Evolutionary conservation across 176 grass and related monocot genomes (phyloP).

Genomic region (Bonia amplexicaulis): DNA sequence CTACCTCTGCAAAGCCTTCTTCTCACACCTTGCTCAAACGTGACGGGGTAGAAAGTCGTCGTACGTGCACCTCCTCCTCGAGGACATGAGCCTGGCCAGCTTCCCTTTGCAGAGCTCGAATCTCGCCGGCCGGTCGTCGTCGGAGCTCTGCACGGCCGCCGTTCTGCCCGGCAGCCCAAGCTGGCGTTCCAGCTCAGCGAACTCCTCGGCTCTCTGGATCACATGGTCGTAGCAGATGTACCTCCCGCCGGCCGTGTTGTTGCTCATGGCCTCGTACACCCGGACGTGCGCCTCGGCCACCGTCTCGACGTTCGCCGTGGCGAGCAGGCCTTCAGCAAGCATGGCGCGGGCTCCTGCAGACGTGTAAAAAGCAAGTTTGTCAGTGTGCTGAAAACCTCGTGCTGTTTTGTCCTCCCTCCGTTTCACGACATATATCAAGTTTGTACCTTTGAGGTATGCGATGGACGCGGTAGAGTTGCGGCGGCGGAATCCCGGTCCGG

Average conservation of each 20-base stretch:
- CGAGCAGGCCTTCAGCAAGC: conserved; percentile 72
- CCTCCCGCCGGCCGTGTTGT: conserved; percentile 64
- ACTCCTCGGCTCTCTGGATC: conserved; percentile 59
- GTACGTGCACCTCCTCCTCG: conserved; percentile 71
- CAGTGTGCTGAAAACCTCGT: not conserved
- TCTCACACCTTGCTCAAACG: conserved; percentile 20
- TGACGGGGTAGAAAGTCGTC: conserved; percentile 56
- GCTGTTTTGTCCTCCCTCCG: not conserved
- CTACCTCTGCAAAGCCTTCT: not conserved
- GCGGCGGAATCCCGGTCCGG: conserved; percentile 70
- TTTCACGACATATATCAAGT: not conserved
- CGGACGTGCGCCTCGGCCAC: conserved; percentile 76
- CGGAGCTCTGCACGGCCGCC: conserved; percentile 7
- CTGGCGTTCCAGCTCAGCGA: conserved; percentile 73
- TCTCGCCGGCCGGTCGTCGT: conserved; percentile 42
- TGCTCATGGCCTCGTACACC: conserved; percentile 76
- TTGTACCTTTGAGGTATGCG: conserved; percentile 84
- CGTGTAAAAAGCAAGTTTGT: not conserved
- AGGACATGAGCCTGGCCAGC: conserved; percentile 55
- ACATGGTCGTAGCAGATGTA: conserved; percentile 94
- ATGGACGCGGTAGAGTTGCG: conserved; percentile 85
- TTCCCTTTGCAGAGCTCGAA: conserved; percentile 83
- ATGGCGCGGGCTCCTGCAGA: conserved; percentile 59
- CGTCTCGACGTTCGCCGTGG: conserved; percentile 67
- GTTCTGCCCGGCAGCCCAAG: conserved; percentile 53